Base-by-base conservation (phyloP, 306 rosid genomes). In the Prunus dulcis region DNA sequence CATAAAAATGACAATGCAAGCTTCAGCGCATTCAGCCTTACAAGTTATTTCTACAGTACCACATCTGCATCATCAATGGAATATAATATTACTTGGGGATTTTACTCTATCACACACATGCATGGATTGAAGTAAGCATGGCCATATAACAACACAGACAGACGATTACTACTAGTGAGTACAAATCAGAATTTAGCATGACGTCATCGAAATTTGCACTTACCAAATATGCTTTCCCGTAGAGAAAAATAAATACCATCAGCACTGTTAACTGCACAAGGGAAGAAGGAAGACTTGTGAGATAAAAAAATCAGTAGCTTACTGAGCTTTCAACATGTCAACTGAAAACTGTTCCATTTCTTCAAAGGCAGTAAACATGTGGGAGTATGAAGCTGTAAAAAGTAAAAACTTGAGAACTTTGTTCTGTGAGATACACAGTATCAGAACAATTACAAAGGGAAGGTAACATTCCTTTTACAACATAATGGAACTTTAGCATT, bases 201-300 rank as follows among this genome's bases (percentile, higher is more conserved):
- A n/a, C n/a, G 51, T 61, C 3, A 12, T 32, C 30, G 17, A 41
- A 61, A 77, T 72, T 68, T 70, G 71, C 81, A 81, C 97, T 79
- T 83, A 94, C 97, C 93, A 94, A 69, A 85, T 94, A 94, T 2
- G 85, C 53, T 82, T 83, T 92, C 76, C 98, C 98, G 74, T 92
- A 94, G 47, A 94, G 97, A 80, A 91, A 94, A 80, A 87, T 32
- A 82, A 85, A 94, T 12, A 94, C 96, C 52, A 93, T 89, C 79
- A 92, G 86, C 88, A 94, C 98, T 0, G 95, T 92, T 85, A 94
- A 83, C 98, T 94, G 97, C 92, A 94, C 63, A 69, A 53, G 34
- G 55, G 67, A 67, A 71, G 64, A 75, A 78, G 45, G 56, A 55
- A 47, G 61, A 52, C 71, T 69, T 51, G 25, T 80, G 67, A 86